phyloP scores from a whole-genome alignment of 1,284 basidiomycete genomes.

The Ustilago hordei region DNA sequence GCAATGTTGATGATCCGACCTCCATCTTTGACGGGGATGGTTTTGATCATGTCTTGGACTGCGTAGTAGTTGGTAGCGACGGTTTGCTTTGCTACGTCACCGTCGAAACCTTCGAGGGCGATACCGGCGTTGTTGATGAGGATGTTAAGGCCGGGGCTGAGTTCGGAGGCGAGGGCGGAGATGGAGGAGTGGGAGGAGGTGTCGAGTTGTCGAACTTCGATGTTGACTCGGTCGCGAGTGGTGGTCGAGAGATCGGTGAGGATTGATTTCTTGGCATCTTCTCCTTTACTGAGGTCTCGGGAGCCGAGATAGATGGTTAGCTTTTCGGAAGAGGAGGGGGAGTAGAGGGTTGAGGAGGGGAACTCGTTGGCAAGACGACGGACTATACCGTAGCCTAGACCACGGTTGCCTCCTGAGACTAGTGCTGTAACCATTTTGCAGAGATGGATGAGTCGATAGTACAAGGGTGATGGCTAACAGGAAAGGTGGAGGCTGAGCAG shows the following conservation, averaged over 20 bases:
- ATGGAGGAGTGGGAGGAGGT: conserved; percentile 42
- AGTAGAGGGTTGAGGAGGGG: conserved; percentile 40
- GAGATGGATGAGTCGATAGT: neutral
- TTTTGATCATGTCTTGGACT: conserved; percentile 50
- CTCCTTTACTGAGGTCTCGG: conserved; percentile 54
- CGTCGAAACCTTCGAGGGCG: conserved; percentile 62
- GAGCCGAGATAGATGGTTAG: conserved; percentile 64
- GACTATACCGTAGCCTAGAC: conserved; percentile 58
- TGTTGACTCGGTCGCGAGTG: conserved; percentile 35
- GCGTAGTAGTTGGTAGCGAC: conserved; percentile 65
- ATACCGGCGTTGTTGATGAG: conserved; percentile 67
- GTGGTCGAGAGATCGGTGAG: conserved; percentile 34
- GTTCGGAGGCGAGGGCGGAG: conserved; percentile 37
- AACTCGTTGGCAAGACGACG: conserved; percentile 55
- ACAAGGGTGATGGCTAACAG: neutral
- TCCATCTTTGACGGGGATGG: conserved; percentile 49
- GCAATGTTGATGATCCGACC: conserved; percentile 61
- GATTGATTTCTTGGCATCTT: conserved; percentile 57
- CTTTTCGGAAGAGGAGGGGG: conserved; percentile 38
- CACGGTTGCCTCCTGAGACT: conserved; percentile 51
- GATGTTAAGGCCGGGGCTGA: conserved; percentile 54
- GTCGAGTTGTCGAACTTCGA: conserved; percentile 47
- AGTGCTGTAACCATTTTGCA: conserved; percentile 45
- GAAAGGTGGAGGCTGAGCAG: neutral
- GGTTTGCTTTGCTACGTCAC: conserved; percentile 59